phyloP scores from a whole-genome alignment of 208 protist species.

The Trypanosomatidae sp. region DNA sequence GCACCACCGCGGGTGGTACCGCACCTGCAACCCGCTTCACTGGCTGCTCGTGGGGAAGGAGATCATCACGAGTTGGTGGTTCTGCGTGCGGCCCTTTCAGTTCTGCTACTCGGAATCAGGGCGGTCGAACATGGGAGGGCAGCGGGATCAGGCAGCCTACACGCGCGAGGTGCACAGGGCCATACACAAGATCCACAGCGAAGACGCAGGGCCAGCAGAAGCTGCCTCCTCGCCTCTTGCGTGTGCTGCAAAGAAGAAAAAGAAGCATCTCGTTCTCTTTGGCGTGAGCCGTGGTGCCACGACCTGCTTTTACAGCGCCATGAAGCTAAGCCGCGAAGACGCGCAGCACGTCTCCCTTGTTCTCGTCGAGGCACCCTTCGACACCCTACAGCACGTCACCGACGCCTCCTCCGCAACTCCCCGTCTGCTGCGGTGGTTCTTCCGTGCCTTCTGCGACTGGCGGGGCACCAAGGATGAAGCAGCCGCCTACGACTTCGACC shows the following conservation, averaged over 20 bases:
- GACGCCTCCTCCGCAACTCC: slow-evolving; percentile 52
- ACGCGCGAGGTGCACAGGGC: slow-evolving; percentile 65
- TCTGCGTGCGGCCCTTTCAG: slow-evolving; percentile 45
- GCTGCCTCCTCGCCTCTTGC: too few relatives aligned
- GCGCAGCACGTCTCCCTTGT: slow-evolving; percentile 79
- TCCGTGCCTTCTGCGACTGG: slow-evolving; percentile 73
- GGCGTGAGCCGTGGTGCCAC: slow-evolving; percentile 81
- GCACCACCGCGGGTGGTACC: slow-evolving; percentile 47
- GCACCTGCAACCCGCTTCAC: slow-evolving; percentile 62
- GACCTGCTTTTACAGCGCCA: slow-evolving; percentile 74
- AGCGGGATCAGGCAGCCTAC: slow-evolving; percentile 65
- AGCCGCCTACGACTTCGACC: slow-evolving; percentile 61
- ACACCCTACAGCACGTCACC: slow-evolving; percentile 78
- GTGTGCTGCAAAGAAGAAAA: background rate
- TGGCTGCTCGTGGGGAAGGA: slow-evolving; percentile 65
- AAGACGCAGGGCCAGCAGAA: background rate
- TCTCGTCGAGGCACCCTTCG: slow-evolving; percentile 82
- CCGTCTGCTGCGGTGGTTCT: slow-evolving; percentile 62
- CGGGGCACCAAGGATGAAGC: slow-evolving; percentile 32
- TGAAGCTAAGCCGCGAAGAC: slow-evolving; percentile 66
- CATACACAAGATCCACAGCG: slow-evolving; percentile 33
- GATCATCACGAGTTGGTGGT: slow-evolving; percentile 40
- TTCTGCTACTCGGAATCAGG: slow-evolving; percentile 61
- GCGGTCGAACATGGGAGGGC: slow-evolving; percentile 66
- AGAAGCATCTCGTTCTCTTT: slow-evolving; percentile 74